Evolutionary conservation across 768 basidiomycete genomes (phyloP), one percentile per base, ranked within the genome.

Genomic region (Lactarius hengduanensis): DNA sequence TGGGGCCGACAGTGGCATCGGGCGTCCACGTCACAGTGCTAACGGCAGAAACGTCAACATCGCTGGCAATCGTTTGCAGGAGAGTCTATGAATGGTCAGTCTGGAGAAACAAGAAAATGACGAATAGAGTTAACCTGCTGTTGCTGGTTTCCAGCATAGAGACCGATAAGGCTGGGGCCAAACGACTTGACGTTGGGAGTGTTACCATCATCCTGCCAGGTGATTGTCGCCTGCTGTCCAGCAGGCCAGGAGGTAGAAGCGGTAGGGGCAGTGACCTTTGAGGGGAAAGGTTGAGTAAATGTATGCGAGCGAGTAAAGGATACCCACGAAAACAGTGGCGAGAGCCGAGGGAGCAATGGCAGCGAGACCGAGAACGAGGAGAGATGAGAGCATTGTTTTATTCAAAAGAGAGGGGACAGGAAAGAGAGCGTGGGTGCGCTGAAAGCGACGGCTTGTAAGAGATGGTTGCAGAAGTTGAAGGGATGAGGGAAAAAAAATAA

Each of bases 111-210:
- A 64, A n/a, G 0, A 10, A n/a, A 57, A 20, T 8, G 11, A 9
- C 22, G 0, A 36, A 28, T 16, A 32, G 40, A 47, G 22, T 68
- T 45, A 30, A 89, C 90, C 84, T 92, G 90, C 70, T 84, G 78
- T 13, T 73, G 75, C 36, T 80, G 76, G 73, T 84, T 90, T 53
- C 91, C 91, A 61, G 76, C 81, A 69, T 85, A 91, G 76, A 93
- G 81, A 41, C 80, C 83, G 47, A 91, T 77, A 54, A 74, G 78
- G 11, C 81, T 75, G 36, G 72, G 69, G 6, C 90, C 88, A 43
- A 87, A 88, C 4, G 78, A 63, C 15, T 75, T 61, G 56, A 91
- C 80, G 28, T 76, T 58, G 4, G 91, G 89, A 1, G 77, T 2
- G 0, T 30, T 59, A 60, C 80, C 79, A 63, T 82, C 78, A 55